Base-by-base conservation (phyloP, 495 filamentous ascomycete genomes). In the Penicillium tannophilum region DNA sequence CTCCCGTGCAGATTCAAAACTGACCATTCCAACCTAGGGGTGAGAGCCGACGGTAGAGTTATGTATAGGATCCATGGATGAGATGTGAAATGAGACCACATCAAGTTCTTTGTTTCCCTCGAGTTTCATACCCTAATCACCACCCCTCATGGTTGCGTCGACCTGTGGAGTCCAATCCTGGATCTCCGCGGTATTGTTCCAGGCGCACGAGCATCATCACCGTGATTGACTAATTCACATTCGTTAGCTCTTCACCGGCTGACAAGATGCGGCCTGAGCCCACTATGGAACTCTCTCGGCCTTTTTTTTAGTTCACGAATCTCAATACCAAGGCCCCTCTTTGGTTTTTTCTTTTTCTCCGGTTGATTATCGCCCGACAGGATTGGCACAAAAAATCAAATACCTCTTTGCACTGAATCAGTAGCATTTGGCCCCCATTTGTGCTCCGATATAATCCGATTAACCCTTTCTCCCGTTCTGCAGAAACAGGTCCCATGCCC, bases 251-350 rank as follows among this genome's bases (percentile, higher is more conserved):
- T 28, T 53, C 44, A 48, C 55, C 55, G 58, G 46, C 56, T 66
- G 61, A 66, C 59, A 63, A 63, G 52, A 58, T 63, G 63, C 52
- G 60, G 63, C 50, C 66, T 63, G 63, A 64, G 60, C 66, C 39
- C 57, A 44, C 14, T 11, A 35, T 30, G 35, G 52, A 44, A 24
- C 23, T 43, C 35, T 51, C 19, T 56, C 31, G 54, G 47, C 33
- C 20, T 28, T 51, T 60, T 59, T 60, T 59, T 44, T 26, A 35
- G 24, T 54, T 54, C 17, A 54, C n/a, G 52, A 12, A 53, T 52
- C 49, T 57, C 49, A 52, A 54, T 48, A 7, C 33, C 14, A 24
- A 54, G 11, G 33, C 60, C 58, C 56, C 60, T 66, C 55, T 47
- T 52, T 54, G 50, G 58, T 45, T 52, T 36, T 50, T 43, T 31